These are phyloP conservation scores for Prillingera fragicola DNA, from an alignment of 1,284 basidiomycete genomes.

Conservation along the genomic window DNA sequence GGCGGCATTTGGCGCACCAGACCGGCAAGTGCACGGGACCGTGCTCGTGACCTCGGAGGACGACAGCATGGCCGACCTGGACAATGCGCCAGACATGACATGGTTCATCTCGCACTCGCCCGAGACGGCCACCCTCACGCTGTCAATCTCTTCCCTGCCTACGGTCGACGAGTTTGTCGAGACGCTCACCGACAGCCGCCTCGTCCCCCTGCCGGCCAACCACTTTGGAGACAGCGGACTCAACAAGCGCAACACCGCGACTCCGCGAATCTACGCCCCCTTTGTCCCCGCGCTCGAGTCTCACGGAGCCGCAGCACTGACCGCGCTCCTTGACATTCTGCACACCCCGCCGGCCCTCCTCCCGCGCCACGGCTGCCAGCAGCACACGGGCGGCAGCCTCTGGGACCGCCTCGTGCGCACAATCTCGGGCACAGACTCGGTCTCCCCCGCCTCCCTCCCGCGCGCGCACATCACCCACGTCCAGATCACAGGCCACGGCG, in stretches of 20 bases:
- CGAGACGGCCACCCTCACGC: conserved; percentile 23
- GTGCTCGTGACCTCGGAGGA: background rate
- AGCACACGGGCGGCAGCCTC: no score
- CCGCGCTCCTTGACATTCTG: conserved; percentile 19
- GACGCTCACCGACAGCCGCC: conserved; percentile 14
- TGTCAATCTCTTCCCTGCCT: conserved; percentile 26
- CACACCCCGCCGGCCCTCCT: conserved; percentile 18
- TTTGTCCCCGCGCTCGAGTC: conserved; percentile 19
- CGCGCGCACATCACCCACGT: conserved; percentile 8
- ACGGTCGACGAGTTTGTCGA: conserved; percentile 22
- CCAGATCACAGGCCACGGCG: conserved; percentile 32
- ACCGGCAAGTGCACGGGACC: background rate
- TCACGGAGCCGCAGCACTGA: conserved; percentile 21
- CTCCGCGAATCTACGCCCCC: conserved; percentile 22
- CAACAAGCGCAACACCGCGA: background rate
- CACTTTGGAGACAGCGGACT: conserved; percentile 21
- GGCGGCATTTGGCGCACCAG: no score
- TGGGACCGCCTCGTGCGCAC: no score
- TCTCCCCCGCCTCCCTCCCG: background rate
- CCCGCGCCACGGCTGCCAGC: no score
- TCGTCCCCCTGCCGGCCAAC: conserved; percentile 18
- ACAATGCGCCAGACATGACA: conserved; percentile 5
- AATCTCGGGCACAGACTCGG: no score
- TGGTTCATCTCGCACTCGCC: conserved; percentile 34
- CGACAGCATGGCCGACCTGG: background rate